A percentile compares a stretch with the other conserved stretches of the same genome.
Conservation (phyloP, 163 green algal genomes). For the Chlorella variabilis region DNA sequence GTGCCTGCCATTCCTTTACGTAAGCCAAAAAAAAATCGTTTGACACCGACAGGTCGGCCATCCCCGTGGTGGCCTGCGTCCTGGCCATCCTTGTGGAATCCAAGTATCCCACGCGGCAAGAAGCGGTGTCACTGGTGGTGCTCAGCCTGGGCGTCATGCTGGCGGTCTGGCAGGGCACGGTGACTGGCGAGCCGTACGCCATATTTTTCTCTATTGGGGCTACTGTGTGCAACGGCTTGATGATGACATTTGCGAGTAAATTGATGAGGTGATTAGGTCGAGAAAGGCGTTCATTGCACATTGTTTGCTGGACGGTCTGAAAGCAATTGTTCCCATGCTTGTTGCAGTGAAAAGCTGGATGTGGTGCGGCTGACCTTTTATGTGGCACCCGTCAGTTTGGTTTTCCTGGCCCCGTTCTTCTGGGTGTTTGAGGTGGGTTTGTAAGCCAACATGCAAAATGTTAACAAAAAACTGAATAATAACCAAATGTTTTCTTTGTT, state of each 20-base stretch:
- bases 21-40: no score
- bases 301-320: not conserved
- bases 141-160: conserved; percentile 73
- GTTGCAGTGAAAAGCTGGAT: conserved; percentile 35
- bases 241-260: conserved; percentile 75
- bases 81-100: conserved; percentile 63
- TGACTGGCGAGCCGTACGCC: conserved; percentile 47
- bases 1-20: no score
- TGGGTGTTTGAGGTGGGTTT: conserved; percentile 24
- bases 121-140: conserved; percentile 64
- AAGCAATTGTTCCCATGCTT: not conserved
- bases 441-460: no score
- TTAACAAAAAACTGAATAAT: no score
- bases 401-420: conserved; percentile 71
- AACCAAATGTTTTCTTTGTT: no score
- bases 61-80: conserved; percentile 64
- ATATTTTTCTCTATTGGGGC: conserved; percentile 61
- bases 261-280: conserved; percentile 48
- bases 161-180: conserved; percentile 64
- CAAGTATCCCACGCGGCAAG: conserved; percentile 41
- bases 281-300: not conserved
- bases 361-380: conserved; percentile 82
- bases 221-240: conserved; percentile 69
- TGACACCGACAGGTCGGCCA: no score
- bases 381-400: conserved; percentile 70